Base-by-base conservation (phyloP, 1,284 basidiomycete genomes). In the Phylloboletellus chloephorus region DNA sequence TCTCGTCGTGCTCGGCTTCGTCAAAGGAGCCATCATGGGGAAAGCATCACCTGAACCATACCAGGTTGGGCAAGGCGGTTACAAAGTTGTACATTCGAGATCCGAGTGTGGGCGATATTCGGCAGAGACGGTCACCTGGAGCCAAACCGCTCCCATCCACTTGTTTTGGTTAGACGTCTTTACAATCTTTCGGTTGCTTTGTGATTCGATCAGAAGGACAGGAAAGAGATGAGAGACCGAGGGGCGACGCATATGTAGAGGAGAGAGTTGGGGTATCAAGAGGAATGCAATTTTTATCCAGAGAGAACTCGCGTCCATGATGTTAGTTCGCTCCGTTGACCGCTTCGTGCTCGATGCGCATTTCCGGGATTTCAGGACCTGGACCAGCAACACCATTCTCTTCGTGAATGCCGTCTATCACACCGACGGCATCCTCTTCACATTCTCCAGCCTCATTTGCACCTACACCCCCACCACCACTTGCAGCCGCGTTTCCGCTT, bases 71-170 rank as follows among this genome's bases (percentile, higher is more conserved):
- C 17, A 31, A 11, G 7, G 19, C 20, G 7, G 12, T n/a, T 24
- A 20, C 4, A 43, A n/a, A 24, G 21, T 37, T 22, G 30, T 13
- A 19, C 24, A 13, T 22, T 41, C 24, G 41, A 35, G 31, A 44
- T 38, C 47, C 42, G 39, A 39, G 42, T 21, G 31, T 34, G 41
- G 36, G 44, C 23, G 39, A 30, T 24, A 31, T 41, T 41, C 36
- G 34, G 41, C 31, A 19, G 40, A 43, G 46, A 53, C 42, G 31
- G 49, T 50, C 62, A 63, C 63, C 61, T 61, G 56, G 60, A 62
- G 64, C 63, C 66, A 61, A 62, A 58, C 49, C 60, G 54, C 48
- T 64, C 65, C 64, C 68, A 63, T 68, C 67, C 67, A 63, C 61
- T 59, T 56, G 57, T 54, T 57, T 56, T 44, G 39, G 50, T 55